Evolutionary conservation across 345 rosid genomes (phyloP), one percentile per base, ranked within the genome.

Genomic region (Noccaea bulbosa): DNA sequence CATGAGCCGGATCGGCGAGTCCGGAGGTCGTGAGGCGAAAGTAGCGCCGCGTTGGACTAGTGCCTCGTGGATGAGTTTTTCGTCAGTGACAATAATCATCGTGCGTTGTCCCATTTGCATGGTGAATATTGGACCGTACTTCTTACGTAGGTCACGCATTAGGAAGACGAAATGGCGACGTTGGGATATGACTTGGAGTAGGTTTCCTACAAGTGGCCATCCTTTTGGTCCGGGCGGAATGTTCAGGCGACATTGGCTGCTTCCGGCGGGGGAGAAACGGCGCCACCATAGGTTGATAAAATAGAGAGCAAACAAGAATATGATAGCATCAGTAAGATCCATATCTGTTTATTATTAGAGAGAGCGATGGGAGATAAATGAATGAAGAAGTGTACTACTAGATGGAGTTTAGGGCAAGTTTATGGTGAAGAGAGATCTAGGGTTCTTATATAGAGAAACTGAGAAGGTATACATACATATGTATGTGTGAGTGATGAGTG

Each of bases 41-140:
- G 75, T 65, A 0, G 96, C 69, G 0, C 97, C 97, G 5, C 86
- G 79, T 59, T 83, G 85, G 51, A 93, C 83, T 8, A 93, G 77
- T 32, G 95, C 99, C 78, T 93, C 96, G 52, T 94, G 99, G 76
- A 94, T 94, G 51, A 91, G 91, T 44, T 79, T 86, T 2, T 91
- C 78, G 68, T 86, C 88, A 5, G 96, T 86, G 66, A 94, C 79
- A 1, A 94, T 88, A 16, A 94, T 83, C 63, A 91, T 75, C n/a
- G 88, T 89, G 6, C 97, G 93, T 65, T 94, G 97, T 16, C 99
- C 99, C 97, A 94, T 91, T 45, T 84, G 87, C 93, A 94, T 78
- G 72, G 91, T 88, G 84, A 94, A 94, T 53, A 94, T 91, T 33
- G 97, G 93, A 54, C 99, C 97, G 16, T 85, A 94, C 60, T 66